These are phyloP conservation scores for Chaetomiaceae sp. DNA, from an alignment of 2,329 filamentous ascomycete species.

Conservation along the genomic window DNA sequence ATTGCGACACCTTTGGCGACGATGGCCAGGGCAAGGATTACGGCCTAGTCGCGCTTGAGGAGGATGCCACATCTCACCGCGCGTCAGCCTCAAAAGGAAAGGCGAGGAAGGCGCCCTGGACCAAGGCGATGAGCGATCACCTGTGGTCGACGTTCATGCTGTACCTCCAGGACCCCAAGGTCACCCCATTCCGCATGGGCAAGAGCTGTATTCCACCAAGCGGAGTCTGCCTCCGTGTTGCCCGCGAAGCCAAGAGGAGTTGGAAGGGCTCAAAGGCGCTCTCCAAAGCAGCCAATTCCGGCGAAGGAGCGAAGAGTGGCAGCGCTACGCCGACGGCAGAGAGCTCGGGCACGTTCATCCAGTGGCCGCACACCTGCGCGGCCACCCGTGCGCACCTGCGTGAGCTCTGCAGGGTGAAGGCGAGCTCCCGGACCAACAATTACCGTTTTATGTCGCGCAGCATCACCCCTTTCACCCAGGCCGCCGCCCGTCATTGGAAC, in stretches of 20 bases:
- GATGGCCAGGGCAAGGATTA: constrained; percentile 32
- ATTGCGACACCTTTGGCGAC: constrained; percentile 45
- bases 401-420: constrained; percentile 55
- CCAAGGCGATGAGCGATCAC: constrained; percentile 58
- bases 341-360: constrained; percentile 42
- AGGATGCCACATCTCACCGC: constrained; percentile 10
- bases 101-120: constrained; percentile 53
- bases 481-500: constrained; percentile 44
- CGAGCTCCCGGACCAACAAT: constrained; percentile 37
- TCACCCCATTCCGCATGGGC: constrained; percentile 59
- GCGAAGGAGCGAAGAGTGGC: constrained; percentile 39
- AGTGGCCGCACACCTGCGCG: constrained; percentile 59
- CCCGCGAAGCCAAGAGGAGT: constrained; percentile 58
- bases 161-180: constrained; percentile 60
- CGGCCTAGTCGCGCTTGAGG: constrained; percentile 11
- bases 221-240: constrained; percentile 58
- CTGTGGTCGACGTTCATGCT: constrained; percentile 60
- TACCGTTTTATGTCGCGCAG: constrained; percentile 45
- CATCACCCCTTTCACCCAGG: constrained; percentile 50
- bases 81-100: constrained; percentile 20
- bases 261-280: constrained; percentile 56
- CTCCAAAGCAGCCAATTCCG: constrained; percentile 22
- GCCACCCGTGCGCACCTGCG: constrained; percentile 57
- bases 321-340: constrained; percentile 51
- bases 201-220: constrained; percentile 59